A percentile compares a stretch with the other conserved stretches of the same genome.
Evolutionary conservation across 2,329 filamentous ascomycete species (phyloP).

Genomic region (Fusarium avenaceum): DNA sequence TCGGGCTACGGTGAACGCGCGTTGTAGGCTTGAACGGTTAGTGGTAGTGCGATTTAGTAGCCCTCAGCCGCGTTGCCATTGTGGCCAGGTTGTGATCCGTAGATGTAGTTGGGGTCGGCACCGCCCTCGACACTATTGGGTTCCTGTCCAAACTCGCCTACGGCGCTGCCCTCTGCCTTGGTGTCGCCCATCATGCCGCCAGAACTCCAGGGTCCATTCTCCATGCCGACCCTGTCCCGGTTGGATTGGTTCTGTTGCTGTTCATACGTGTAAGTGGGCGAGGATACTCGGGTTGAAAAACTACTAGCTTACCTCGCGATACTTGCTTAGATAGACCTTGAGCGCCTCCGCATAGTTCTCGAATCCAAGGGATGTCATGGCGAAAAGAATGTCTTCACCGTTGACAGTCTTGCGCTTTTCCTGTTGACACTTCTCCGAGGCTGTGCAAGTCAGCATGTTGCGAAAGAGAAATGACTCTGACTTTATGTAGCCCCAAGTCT

Average conservation of each 20-base stretch:
- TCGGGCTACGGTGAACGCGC: too few species aligned
- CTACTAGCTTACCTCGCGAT: slow-evolving; percentile 85
- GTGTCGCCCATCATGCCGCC: slow-evolving; percentile 52
- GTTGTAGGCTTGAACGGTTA: not conserved
- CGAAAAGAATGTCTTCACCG: slow-evolving; percentile 97
- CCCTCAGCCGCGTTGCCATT: slow-evolving; percentile 70
- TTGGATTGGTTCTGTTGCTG: slow-evolving; percentile 60
- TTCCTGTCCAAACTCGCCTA: slow-evolving; percentile 61
- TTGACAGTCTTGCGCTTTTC: slow-evolving; percentile 99
- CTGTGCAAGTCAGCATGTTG: slow-evolving; percentile 63
- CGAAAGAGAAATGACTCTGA: slow-evolving; percentile 37
- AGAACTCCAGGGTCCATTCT: slow-evolving; percentile 51
- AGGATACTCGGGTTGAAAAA: not conserved
- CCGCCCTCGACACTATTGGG: slow-evolving; percentile 58
- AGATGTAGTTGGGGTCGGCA: slow-evolving; percentile 64
- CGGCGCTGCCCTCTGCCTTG: slow-evolving; percentile 50
- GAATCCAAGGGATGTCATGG: slow-evolving; percentile 98
- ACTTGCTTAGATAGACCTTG: slow-evolving; percentile 98
- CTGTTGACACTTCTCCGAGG: slow-evolving; percentile 98
- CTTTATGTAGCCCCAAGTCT: slow-evolving; percentile 24
- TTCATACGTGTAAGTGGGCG: slow-evolving; percentile 6
- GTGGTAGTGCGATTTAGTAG: slow-evolving; percentile 56
- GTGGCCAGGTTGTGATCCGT: slow-evolving; percentile 67
- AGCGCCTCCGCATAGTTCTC: slow-evolving; percentile 98
- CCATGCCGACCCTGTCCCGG: slow-evolving; percentile 55